Base-by-base conservation (phyloP, 176 grass and related monocot genomes). In the Poa annua region DNA sequence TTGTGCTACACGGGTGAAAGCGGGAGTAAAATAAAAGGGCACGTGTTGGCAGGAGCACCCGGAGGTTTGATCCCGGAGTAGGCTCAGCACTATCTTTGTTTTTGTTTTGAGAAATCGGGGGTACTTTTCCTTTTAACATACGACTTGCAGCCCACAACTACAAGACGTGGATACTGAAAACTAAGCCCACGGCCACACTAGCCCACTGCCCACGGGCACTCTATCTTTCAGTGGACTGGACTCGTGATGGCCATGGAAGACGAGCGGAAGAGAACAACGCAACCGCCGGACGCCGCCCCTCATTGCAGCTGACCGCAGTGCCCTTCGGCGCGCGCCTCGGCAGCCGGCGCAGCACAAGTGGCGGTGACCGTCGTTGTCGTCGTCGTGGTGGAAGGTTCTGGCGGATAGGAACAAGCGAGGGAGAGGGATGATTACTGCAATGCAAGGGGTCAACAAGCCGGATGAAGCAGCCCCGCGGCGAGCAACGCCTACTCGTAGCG, bases 401-500 rank as follows among this genome's bases (percentile, higher is more conserved):
- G 19, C 12, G 8, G 41, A 63, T 11, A 77, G 63, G 45, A 41
- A 33, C 44, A 61, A 14, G 57, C 39, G n/a, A 49, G 77, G 21
- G n/a, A n/a, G 33, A 68, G 65, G 42, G 60, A 34, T 16, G 56
- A 62, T 57, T 13, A 9, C 10, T n/a, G n/a, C n/a, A n/a, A n/a
- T 80, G 71, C 70, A 45, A 11, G 38, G 53, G n/a, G 13, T 1
- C 36, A 26, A 29, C 77, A 51, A 15, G 71, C 69, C 33, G 52
- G 77, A 64, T 35, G 64, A 62, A 78, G 66, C 49, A 74, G 15
- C n/a, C 52, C 25, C 15, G 47, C 20, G 13, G 88, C 88, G 47
- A 92, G 92, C 89, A 92, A 90, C 81, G 85, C 85, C 20, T 90
- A 90, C 83, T 90, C 90, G 22, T 92, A 88, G 85, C 82, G 90